phyloP scores from a whole-genome alignment of 2,329 filamentous ascomycete genomes.

The Fusarium sp. region DNA sequence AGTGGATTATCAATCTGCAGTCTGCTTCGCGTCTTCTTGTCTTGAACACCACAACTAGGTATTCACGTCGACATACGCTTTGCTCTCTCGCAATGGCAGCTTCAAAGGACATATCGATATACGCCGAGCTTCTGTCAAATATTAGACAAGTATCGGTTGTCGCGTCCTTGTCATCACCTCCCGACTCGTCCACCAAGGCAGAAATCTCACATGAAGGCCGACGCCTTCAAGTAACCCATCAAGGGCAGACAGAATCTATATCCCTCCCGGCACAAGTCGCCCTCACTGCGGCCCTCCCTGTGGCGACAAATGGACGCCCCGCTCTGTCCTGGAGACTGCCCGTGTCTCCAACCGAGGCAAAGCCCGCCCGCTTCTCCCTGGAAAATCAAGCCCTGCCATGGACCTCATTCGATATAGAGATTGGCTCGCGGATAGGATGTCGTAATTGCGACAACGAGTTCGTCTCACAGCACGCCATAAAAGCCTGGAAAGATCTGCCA shows the following conservation, averaged over 20 bases:
- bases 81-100: slow-evolving; percentile 27
- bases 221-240: slow-evolving; percentile 62
- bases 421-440: slow-evolving; percentile 57
- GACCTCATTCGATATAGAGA: slow-evolving; percentile 63
- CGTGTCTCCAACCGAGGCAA: slow-evolving; percentile 43
- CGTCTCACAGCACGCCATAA: slow-evolving; percentile 54
- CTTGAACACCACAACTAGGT: neutral
- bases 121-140: slow-evolving; percentile 74
- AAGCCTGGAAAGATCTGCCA: slow-evolving; percentile 89
- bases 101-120: slow-evolving; percentile 56
- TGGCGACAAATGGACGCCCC: slow-evolving; percentile 47
- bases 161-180: slow-evolving; percentile 60
- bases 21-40: slow-evolving; percentile 10
- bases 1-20: slow-evolving; percentile 23
- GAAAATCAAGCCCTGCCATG: slow-evolving; percentile 63
- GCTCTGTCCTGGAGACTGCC: slow-evolving; percentile 68
- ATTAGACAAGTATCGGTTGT: slow-evolving; percentile 73
- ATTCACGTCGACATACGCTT: neutral
- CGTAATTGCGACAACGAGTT: slow-evolving; percentile 54
- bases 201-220: slow-evolving; percentile 59
- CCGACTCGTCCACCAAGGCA: slow-evolving; percentile 56
- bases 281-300: slow-evolving; percentile 51
- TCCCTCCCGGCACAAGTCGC: slow-evolving; percentile 58
- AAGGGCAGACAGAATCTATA: slow-evolving; percentile 50
- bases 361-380: slow-evolving; percentile 42